Conservation (phyloP, 208 protist genomes). For the Trypanosoma mega region DNA sequence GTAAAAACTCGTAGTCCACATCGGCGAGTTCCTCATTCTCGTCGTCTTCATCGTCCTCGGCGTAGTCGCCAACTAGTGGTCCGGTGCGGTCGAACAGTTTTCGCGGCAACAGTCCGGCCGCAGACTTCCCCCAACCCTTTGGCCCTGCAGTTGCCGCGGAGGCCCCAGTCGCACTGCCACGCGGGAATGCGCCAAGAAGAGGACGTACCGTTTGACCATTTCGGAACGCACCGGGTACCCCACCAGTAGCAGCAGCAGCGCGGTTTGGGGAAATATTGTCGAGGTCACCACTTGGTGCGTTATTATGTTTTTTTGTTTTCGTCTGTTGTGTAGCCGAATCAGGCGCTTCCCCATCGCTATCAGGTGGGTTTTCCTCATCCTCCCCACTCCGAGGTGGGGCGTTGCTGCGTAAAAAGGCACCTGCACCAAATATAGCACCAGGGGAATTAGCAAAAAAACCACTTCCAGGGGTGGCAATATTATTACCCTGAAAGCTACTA, state of each 20-base stretch:
- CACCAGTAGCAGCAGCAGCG: too few species aligned
- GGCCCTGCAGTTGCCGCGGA: not conserved
- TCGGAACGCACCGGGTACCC: too few species aligned
- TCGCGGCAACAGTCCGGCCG: not conserved
- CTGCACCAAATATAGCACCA: conserved; percentile 24
- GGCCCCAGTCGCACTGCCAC: too few species aligned
- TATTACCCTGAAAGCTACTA: conserved; percentile 98
- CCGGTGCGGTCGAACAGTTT: conserved; percentile 8
- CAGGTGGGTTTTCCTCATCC: not conserved
- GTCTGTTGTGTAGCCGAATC: too few species aligned
- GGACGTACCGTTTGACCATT: too few species aligned
- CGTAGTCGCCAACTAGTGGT: not conserved
- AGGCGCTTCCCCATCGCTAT: not conserved
- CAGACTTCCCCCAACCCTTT: not conserved
- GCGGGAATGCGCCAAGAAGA: not conserved
- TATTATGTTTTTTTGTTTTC: too few species aligned
- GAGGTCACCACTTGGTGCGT: too few species aligned
- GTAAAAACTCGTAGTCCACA: conserved; percentile 60
- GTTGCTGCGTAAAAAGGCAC: conserved; percentile 59
- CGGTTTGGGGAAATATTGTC: too few species aligned
- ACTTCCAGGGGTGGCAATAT: conserved; percentile 26
- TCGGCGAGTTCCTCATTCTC: conserved; percentile 8
- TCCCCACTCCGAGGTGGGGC: conserved; percentile 19
- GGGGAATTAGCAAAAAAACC: not conserved
- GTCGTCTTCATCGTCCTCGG: conserved; percentile 22